Conservation (phyloP, 768 basidiomycete species). For the Plicaturopsis crispa region DNA sequence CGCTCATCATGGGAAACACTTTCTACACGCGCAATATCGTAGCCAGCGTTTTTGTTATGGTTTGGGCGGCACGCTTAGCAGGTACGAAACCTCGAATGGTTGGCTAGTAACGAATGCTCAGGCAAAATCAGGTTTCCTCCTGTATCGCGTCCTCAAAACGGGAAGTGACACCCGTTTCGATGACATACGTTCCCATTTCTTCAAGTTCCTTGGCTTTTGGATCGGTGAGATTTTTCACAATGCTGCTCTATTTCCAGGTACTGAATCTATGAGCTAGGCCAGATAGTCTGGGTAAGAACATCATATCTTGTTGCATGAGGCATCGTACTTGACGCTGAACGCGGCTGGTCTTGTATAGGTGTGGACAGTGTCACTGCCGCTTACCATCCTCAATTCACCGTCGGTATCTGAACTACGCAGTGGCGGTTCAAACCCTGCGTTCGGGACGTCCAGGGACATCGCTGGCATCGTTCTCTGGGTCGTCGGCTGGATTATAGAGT, state of each 20-base stretch:
- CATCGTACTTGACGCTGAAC: background rate
- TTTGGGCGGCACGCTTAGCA: conserved; percentile 57
- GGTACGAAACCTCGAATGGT: conserved; percentile 21
- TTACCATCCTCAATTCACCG: conserved; percentile 63
- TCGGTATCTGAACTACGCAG: conserved; percentile 40
- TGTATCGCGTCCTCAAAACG: conserved; percentile 62
- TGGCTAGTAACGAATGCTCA: background rate
- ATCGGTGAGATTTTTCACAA: conserved; percentile 26
- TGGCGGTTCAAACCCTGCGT: conserved; percentile 43
- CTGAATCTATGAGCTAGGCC: conserved; percentile 23
- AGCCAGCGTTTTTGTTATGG: conserved; percentile 51
- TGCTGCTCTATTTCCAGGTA: conserved; percentile 1
- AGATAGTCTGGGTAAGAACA: conserved; percentile 49
- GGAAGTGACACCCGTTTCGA: conserved; percentile 65
- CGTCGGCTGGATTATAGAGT: conserved; percentile 51
- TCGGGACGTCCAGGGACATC: conserved; percentile 58
- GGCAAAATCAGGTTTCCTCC: conserved; percentile 40
- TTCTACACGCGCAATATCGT: conserved; percentile 54
- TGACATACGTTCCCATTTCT: conserved; percentile 56
- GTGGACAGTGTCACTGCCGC: conserved; percentile 56
- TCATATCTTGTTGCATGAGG: background rate
- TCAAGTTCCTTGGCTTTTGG: conserved; percentile 64
- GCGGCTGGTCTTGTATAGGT: conserved; percentile 25
- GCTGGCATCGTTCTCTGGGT: conserved; percentile 55
- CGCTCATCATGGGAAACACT: conserved; percentile 53